Base-by-base conservation (phyloP, 2,329 filamentous ascomycete species). In the Cryphonectria naterciae region DNA sequence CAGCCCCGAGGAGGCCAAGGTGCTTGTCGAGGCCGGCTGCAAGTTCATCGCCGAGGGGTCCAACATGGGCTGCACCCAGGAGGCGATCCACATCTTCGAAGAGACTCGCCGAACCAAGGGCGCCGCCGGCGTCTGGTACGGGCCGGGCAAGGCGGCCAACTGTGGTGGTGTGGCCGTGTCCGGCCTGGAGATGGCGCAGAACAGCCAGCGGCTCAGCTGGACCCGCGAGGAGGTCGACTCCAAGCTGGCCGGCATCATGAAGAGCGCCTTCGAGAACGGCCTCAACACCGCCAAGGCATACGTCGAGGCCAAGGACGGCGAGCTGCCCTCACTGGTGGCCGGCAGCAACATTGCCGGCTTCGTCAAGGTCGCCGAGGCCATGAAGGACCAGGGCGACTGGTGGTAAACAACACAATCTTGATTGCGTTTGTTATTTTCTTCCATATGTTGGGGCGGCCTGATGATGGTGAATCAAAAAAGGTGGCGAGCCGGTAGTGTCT, bases 61-160 rank as follows among this genome's bases (percentile, higher is more conserved):
- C 84, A 98, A 98, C 90, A 98, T 99, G 96, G 96, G 96, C 75
- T 98, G 94, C 87, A 98, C 95, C 46, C 94, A 96, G 84, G 94
- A 93, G 75, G 95, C 95, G 76, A 98, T 99, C 78, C 93, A 97
- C 78, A 86, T 94, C 75, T 98, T 98, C 81, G 95, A 98, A 88
- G 88, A 87, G 25, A 86, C 91, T 78, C 89, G 95, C 76, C 89
- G 86, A 80, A 88, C 88, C 80, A 90, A 93, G 85, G 89, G 89
- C 75, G 83, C 83, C 67, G 80, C 84, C 8, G 89, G 93, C 72
- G 90, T 97, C 82, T 99, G 96, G 96, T 98, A 98, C 83, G 96
- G 93, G 25, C 95, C 95, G 66, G 95, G 94, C 77, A 98, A 98
- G 89, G 96, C 96, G 43, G 93, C 95, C 85, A 98, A 98, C 86